These are phyloP conservation scores for Trichoderma endophyticum DNA, from an alignment of 2,329 filamentous ascomycete species.

Conservation along the genomic window DNA sequence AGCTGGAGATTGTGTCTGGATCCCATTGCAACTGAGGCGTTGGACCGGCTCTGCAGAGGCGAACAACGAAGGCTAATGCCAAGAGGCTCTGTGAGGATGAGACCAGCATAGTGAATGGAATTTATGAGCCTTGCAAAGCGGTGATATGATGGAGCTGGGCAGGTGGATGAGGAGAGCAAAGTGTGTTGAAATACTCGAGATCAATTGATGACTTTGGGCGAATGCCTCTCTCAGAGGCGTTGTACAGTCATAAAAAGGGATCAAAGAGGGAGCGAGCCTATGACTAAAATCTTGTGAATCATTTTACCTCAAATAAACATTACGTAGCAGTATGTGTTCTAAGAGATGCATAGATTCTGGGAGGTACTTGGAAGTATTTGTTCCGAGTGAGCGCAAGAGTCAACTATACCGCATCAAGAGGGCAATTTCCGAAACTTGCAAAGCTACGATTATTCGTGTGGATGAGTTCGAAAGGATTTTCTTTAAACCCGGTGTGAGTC, in stretches of 20 bases:
- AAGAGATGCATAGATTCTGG: not conserved
- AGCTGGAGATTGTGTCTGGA: not conserved
- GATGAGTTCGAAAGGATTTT: not conserved
- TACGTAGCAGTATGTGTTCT: not conserved
- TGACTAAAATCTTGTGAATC: not conserved
- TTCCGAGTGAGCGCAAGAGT: not conserved
- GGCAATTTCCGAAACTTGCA: not conserved
- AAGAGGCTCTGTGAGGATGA: not conserved
- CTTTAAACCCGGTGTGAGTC: not conserved
- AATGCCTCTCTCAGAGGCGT: not conserved
- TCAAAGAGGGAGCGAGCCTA: not conserved
- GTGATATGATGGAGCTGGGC: not conserved
- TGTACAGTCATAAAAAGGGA: not conserved
- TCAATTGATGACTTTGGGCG: not conserved
- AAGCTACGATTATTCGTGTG: not conserved
- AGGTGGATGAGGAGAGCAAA: not conserved
- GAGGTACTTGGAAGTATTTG: not conserved
- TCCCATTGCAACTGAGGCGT: not conserved
- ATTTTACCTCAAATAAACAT: not conserved
- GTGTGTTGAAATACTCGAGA: not conserved
- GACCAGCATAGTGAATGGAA: not conserved
- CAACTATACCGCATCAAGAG: not conserved
- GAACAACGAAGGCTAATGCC: not conserved
- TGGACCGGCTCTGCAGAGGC: not conserved
- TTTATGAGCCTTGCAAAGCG: not conserved